Evolutionary conservation across 2,329 filamentous ascomycete species (phyloP), one percentile per base, ranked within the genome.

Genomic region (Zelopaecilomyces penicillatus): DNA sequence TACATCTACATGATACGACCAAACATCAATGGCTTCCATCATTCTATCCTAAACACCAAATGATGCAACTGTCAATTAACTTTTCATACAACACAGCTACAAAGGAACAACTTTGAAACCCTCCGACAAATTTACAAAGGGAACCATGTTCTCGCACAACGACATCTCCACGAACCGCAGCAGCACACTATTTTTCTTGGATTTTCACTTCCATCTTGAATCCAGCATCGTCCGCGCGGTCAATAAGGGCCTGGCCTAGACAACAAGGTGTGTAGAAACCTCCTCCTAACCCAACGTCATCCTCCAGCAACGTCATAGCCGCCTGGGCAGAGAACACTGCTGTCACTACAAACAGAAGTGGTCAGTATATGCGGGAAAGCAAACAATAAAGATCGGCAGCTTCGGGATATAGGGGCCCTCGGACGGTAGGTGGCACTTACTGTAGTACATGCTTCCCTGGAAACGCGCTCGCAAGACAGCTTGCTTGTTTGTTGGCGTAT

Each of bases 191-290:
- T 30, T 44, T 47, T 4, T 47, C 26, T 11, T 44, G 45, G 11
- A 75, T 63, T 56, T 70, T 73, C 27, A 71, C 70, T 54, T 85
- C 76, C 37, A 84, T 70, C 57, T 76, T 76, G 56, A 89, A 75
- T 3, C 83, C 84, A 34, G 68, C 73, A 31, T 71, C 68, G 32
- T 75, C 66, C 35, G 87, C 55, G 10, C 82, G 71, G 55, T 87
- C 77, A 47, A 88, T 67, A 56, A 78, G 84, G 7, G 71, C 66
- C 52, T 83, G 78, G 1, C 85, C 85, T 3, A 90, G 65, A 43
- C 77, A 84, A 1, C 85, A 82, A 1, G 85, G 80, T 1, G 86
- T 90, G 50, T 85, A 77, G 27, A 87, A 66, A 3, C 85, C 85
- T 12, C 85, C 85, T 2, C 70, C 70, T 9, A 87, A 65, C 32